Percentiles rank a stretch among this genome's conserved stretches.
phyloP scores from a whole-genome alignment of 2,329 filamentous ascomycete species.

The Cladosporium sp. region DNA sequence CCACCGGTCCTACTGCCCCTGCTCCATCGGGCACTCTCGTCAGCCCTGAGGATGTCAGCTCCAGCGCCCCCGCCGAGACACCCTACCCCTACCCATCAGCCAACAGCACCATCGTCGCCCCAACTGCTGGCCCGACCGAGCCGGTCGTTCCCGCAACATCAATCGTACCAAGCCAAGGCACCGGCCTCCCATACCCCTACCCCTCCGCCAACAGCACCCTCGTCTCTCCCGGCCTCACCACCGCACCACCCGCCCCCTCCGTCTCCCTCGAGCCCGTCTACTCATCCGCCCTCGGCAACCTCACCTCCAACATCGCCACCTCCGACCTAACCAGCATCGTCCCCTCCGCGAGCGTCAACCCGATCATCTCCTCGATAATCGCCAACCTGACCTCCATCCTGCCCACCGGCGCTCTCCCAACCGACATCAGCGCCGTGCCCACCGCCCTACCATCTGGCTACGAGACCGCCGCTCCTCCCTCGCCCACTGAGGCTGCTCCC shows the following conservation, averaged over 20 bases:
- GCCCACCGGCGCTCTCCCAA: constrained; percentile 24
- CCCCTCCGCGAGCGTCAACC: constrained; percentile 27
- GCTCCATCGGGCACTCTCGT: constrained; percentile 3
- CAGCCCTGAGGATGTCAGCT: constrained; percentile 6
- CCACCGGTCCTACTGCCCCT: constrained; percentile 18
- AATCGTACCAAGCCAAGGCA: neutral
- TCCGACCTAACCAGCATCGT: constrained; percentile 25
- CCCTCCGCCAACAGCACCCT: constrained; percentile 22
- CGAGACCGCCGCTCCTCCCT: constrained; percentile 19
- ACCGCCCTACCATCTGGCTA: constrained; percentile 26
- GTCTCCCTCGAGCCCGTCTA: constrained; percentile 26
- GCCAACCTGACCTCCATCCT: constrained; percentile 28
- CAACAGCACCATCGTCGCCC: constrained; percentile 6
- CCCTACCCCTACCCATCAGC: constrained; percentile 2
- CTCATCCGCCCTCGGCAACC: constrained; percentile 26
- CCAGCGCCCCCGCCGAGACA: neutral
- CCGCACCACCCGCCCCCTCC: constrained; percentile 23
- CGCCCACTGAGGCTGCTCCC: constrained; percentile 22
- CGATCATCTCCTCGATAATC: constrained; percentile 25
- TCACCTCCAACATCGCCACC: constrained; percentile 26
- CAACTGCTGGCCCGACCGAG: neutral
- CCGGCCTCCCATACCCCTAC: constrained; percentile 11
- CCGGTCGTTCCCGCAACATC: neutral
- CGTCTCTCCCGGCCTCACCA: constrained; percentile 14
- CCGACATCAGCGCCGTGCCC: constrained; percentile 22